Evolutionary conservation across 805 yeast genomes (phyloP).

Genomic region (Myxozyma vanderwaltii): DNA sequence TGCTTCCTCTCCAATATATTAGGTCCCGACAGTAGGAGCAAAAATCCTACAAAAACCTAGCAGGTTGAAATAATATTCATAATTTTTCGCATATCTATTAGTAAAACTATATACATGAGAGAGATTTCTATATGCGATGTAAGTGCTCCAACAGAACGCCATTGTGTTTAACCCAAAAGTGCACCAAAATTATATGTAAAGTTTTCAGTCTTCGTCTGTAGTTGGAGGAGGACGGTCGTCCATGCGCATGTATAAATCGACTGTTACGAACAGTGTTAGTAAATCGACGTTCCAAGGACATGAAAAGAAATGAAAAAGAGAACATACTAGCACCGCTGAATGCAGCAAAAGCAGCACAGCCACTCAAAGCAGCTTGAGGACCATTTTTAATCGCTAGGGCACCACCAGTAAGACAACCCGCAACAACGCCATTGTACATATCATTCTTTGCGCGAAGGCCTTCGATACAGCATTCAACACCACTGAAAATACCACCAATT

Average conservation of each 20-base stretch:
- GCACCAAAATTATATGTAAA: not conserved
- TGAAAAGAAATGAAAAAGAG: not conserved
- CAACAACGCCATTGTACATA: conserved; percentile 84
- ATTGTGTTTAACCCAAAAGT: not conserved
- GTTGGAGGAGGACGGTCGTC: conserved; percentile 82
- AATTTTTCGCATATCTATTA: not conserved
- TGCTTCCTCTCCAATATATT: no score
- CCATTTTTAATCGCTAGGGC: conserved; percentile 91
- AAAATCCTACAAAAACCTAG: no score
- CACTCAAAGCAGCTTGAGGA: conserved; percentile 85
- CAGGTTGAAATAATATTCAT: not conserved
- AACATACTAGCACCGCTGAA: conserved; percentile 70
- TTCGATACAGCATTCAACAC: conserved; percentile 89
- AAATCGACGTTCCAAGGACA: conserved; percentile 11
- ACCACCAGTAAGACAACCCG: conserved; percentile 97
- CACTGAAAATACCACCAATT: conserved; percentile 87
- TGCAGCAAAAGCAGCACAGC: conserved; percentile 98
- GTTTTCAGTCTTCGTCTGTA: conserved; percentile 69
- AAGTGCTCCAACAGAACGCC: not conserved
- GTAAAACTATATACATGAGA: not conserved
- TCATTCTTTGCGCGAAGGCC: conserved; percentile 87
- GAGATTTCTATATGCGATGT: not conserved
- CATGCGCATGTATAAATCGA: conserved; percentile 81
- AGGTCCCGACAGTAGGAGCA: no score
- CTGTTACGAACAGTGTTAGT: conserved; percentile 24